phyloP scores from a whole-genome alignment of 2,329 filamentous ascomycete species.

The Hymenotorrendiella dingleyae region DNA sequence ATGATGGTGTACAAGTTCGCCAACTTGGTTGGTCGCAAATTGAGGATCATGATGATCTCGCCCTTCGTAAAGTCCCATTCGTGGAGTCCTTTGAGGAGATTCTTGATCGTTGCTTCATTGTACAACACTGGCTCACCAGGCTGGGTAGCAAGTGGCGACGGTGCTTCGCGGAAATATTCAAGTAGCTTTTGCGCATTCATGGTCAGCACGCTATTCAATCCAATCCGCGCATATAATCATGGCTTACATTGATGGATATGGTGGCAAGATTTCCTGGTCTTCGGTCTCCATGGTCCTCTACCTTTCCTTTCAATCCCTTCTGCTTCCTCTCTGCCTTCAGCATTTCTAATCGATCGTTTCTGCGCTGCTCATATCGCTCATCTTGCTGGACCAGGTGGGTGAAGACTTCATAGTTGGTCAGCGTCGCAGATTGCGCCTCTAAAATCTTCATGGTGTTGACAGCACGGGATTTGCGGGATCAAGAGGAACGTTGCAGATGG shows the following conservation, averaged over 20 bases:
- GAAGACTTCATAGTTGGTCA: slow-evolving; percentile 71
- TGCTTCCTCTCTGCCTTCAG: slow-evolving; percentile 30
- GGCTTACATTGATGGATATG: slow-evolving; percentile 56
- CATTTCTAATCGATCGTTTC: slow-evolving; percentile 18
- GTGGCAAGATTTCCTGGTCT: slow-evolving; percentile 54
- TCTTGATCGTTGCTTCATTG: slow-evolving; percentile 43
- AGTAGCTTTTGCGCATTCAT: no score
- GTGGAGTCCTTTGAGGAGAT: slow-evolving; percentile 49
- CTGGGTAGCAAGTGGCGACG: slow-evolving; percentile 43
- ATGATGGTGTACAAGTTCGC: slow-evolving; percentile 57
- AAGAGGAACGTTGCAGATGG: not conserved
- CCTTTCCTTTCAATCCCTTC: slow-evolving; percentile 3
- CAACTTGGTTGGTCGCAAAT: slow-evolving; percentile 53
- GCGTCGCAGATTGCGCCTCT: slow-evolving; percentile 61
- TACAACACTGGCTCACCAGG: slow-evolving; percentile 40
- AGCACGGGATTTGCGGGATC: not conserved
- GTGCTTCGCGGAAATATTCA: slow-evolving; percentile 51
- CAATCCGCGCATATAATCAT: no score
- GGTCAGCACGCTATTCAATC: no score
- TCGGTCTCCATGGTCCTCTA: slow-evolving; percentile 21
- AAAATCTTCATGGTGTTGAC: slow-evolving; percentile 54
- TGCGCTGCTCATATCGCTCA: slow-evolving; percentile 35
- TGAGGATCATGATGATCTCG: slow-evolving; percentile 63
- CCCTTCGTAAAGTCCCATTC: slow-evolving; percentile 59
- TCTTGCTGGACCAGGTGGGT: slow-evolving; percentile 55